phyloP scores from a whole-genome alignment of 805 yeast species.

The Candida methanosorbosa region DNA sequence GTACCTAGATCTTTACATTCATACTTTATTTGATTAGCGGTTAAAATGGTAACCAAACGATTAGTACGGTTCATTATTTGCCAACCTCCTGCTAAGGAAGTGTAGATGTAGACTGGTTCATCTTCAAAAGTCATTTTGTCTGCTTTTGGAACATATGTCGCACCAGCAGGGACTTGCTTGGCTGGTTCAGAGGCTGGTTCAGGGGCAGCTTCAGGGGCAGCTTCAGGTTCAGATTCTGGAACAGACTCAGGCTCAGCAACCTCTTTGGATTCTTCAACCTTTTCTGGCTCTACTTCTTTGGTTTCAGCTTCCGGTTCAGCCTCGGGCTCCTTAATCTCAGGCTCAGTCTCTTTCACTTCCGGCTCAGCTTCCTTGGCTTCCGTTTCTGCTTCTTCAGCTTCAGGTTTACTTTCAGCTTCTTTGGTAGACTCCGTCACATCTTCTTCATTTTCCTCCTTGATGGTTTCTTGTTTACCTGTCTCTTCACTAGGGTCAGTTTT shows the following conservation, averaged over 20 bases:
- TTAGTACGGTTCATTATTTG: conserved; percentile 73
- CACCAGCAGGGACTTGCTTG: conserved; percentile 6
- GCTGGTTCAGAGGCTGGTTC: not conserved
- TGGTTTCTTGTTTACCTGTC: conserved; percentile 1
- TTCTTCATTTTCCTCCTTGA: conserved; percentile 2
- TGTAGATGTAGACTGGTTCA: conserved; percentile 67
- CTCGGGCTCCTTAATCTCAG: conserved; percentile 1
- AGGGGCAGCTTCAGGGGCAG: conserved; percentile 1
- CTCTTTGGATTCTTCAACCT: conserved; percentile 4
- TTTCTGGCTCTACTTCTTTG: conserved; percentile 6
- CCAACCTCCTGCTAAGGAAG: conserved; percentile 84
- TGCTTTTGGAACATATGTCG: conserved; percentile 24
- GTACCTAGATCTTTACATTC: conserved; percentile 76
- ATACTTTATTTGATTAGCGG: conserved; percentile 63
- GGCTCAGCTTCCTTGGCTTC: conserved; percentile 1
- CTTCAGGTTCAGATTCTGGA: not conserved
- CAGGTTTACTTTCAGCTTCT: conserved; percentile 3
- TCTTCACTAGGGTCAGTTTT: conserved; percentile 1
- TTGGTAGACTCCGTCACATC: conserved; percentile 1
- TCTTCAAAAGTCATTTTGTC: conserved; percentile 28
- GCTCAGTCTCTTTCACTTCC: conserved; percentile 1
- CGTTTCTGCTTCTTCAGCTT: not conserved
- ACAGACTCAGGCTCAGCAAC: conserved; percentile 4
- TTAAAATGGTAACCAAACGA: conserved; percentile 62
- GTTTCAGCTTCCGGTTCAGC: conserved; percentile 3